Evolutionary conservation across 208 protist species (phyloP).

Genomic region (Leishmania amazonensis): DNA sequence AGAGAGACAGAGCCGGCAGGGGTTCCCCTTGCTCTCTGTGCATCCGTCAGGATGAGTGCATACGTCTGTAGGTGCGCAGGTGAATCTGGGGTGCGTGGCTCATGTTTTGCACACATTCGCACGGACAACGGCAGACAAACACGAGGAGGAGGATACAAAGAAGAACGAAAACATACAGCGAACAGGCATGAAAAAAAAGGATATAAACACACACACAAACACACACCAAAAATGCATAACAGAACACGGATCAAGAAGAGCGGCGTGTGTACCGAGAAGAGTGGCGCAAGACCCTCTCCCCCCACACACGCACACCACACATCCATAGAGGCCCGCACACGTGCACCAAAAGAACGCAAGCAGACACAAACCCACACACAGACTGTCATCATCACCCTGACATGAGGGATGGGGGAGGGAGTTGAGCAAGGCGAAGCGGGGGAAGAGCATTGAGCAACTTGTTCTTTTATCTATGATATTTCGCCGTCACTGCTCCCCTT

Average conservation of each 20-base stretch:
- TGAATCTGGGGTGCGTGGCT: background rate
- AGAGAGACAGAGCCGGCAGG: background rate
- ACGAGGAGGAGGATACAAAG: background rate
- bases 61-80: background rate
- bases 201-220: too few species aligned
- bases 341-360: background rate
- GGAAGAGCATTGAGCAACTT: background rate
- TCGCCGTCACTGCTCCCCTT: background rate
- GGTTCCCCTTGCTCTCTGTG: background rate
- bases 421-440: background rate
- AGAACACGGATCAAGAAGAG: background rate
- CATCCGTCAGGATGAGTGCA: background rate
- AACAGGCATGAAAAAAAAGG: background rate
- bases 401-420: background rate
- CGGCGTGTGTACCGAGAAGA: background rate
- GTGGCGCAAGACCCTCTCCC: background rate
- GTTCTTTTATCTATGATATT: constrained; percentile 5
- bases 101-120: background rate
- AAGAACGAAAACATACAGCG: background rate
- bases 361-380: background rate
- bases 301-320: background rate
- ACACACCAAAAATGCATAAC: background rate
- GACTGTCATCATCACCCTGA: too few species aligned
- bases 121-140: background rate
- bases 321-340: background rate